Conservation (phyloP, 192 early-diverging fungal genomes). For the Diversispora epigaea region DNA sequence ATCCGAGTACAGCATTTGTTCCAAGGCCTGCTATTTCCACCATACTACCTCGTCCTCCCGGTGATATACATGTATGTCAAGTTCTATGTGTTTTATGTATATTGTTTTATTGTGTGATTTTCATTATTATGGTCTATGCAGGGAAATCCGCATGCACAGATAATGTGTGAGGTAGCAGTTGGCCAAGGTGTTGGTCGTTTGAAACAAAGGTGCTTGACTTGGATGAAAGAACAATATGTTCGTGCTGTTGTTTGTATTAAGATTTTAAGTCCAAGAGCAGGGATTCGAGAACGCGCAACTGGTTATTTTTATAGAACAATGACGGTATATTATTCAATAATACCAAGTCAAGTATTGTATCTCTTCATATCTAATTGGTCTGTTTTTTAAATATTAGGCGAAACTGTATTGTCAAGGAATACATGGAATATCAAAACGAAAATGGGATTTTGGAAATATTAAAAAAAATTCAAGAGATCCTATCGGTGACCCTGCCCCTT, state of each 20-base stretch:
- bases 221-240: constrained; percentile 9
- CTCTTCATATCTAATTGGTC: too few relatives aligned
- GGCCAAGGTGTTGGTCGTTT: background rate
- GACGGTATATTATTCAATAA: constrained; percentile 21
- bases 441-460: too few relatives aligned
- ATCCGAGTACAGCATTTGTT: background rate
- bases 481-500: too few relatives aligned
- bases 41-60: constrained; percentile 10
- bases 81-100: constrained; percentile 14
- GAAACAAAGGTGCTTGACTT: constrained; percentile 3
- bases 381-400: too few relatives aligned
- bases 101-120: constrained; percentile 22
- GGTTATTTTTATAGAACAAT: constrained; percentile 27
- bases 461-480: too few relatives aligned
- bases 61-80: constrained; percentile 6
- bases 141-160: too few relatives aligned
- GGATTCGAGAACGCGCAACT: constrained; percentile 7
- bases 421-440: too few relatives aligned
- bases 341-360: constrained; percentile 22
- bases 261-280: constrained; percentile 12
- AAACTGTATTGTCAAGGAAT: too few relatives aligned
- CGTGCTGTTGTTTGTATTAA: constrained; percentile 11
- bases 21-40: background rate
- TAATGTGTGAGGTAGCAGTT: constrained; percentile 12
- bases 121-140: constrained; percentile 21